A percentile compares a stretch with the other conserved stretches of the same genome.
Evolutionary conservation across 768 basidiomycete species (phyloP).

Genomic region (Hydnomerulius pinastri): DNA sequence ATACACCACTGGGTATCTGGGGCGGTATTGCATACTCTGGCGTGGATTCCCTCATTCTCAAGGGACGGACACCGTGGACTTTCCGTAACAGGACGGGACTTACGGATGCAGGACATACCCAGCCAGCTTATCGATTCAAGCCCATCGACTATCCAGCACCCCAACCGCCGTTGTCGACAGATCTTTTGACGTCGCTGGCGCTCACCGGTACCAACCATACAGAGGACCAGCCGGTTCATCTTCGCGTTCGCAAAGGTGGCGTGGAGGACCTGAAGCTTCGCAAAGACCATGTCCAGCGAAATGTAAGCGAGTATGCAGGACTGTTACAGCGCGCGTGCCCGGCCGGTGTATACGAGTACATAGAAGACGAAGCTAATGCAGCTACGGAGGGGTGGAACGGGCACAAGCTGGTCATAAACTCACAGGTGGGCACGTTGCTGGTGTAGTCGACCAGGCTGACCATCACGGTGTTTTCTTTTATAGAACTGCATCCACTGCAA

Average conservation of each 20-base stretch:
- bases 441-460: not conserved
- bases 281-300: slow-evolving; percentile 69
- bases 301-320: slow-evolving; percentile 81
- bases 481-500: slow-evolving; percentile 95
- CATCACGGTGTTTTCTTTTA: slow-evolving; percentile 12
- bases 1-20: slow-evolving; percentile 73
- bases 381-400: slow-evolving; percentile 67
- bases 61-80: slow-evolving; percentile 90
- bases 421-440: slow-evolving; percentile 61
- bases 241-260: slow-evolving; percentile 57
- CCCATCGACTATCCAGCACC: slow-evolving; percentile 87
- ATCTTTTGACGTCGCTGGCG: slow-evolving; percentile 86
- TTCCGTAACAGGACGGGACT: slow-evolving; percentile 61
- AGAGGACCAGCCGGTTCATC: slow-evolving; percentile 93
- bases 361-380: slow-evolving; percentile 61
- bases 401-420: slow-evolving; percentile 93
- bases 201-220: slow-evolving; percentile 94
- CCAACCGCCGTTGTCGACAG: slow-evolving; percentile 89
- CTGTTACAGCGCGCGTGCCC: slow-evolving; percentile 90
- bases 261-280: slow-evolving; percentile 47
- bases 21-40: slow-evolving; percentile 92
- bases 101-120: slow-evolving; percentile 73
- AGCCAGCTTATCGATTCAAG: slow-evolving; percentile 60
- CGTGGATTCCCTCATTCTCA: slow-evolving; percentile 80
- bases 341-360: slow-evolving; percentile 96